These are phyloP conservation scores for Porcisia deanei DNA, from an alignment of 208 protist species.

Conservation along the genomic window DNA sequence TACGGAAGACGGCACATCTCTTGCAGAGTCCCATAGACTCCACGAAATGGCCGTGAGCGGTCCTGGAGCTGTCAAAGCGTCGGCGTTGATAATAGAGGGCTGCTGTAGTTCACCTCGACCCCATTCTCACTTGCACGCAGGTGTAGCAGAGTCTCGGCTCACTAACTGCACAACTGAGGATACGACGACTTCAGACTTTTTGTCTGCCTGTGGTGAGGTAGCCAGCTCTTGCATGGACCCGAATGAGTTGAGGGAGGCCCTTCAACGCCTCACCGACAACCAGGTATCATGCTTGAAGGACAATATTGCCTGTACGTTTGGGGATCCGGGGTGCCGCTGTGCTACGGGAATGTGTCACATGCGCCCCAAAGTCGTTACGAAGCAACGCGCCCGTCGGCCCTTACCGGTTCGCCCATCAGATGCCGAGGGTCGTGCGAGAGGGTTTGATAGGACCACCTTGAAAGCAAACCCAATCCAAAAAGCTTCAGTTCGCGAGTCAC, in stretches of 20 bases:
- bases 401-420: background rate
- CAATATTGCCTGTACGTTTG: slow-evolving; percentile 25
- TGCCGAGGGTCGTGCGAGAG: background rate
- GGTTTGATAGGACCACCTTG: background rate
- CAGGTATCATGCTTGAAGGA: slow-evolving; percentile 10
- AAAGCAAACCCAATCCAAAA: background rate
- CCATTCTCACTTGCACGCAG: background rate
- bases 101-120: background rate
- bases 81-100: background rate
- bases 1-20: too few species aligned
- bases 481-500: background rate
- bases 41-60: too few species aligned
- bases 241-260: slow-evolving; percentile 5
- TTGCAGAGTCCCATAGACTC: too few species aligned
- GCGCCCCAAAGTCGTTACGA: background rate
- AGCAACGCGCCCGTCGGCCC: background rate
- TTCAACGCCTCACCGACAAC: slow-evolving; percentile 6
- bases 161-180: background rate
- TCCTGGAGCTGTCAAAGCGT: background rate
- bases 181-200: too few species aligned
- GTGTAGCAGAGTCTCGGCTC: background rate
- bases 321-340: slow-evolving; percentile 19
- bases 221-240: background rate
- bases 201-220: background rate
- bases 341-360: background rate